Conservation (phyloP, 2,329 filamentous ascomycete genomes). For the Uncinocarpus reesii region DNA sequence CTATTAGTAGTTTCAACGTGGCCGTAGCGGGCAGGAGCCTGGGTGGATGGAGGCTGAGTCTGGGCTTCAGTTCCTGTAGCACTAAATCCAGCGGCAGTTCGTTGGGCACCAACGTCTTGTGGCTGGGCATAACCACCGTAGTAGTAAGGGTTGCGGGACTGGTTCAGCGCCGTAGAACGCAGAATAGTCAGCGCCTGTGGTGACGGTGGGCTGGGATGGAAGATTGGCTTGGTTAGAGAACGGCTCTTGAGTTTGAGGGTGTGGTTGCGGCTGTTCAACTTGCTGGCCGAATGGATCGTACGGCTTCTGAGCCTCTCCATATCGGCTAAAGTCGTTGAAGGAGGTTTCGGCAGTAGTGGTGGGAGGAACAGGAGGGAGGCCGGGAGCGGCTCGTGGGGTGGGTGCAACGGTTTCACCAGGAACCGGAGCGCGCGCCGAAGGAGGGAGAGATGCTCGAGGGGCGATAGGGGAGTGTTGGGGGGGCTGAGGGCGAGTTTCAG, state of each 20-base stretch:
- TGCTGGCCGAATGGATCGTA: constrained; percentile 78
- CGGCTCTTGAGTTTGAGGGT: constrained; percentile 48
- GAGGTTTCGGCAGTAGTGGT: constrained; percentile 41
- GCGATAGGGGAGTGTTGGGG: constrained; percentile 85
- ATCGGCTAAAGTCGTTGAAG: constrained; percentile 44
- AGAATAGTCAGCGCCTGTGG: constrained; percentile 61
- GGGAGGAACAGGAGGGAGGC: constrained; percentile 51
- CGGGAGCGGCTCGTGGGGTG: constrained; percentile 51
- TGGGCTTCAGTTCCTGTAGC: constrained; percentile 50
- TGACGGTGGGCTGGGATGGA: constrained; percentile 49
- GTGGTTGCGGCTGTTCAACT: constrained; percentile 42
- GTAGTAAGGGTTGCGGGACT: constrained; percentile 66
- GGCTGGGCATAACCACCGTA: constrained; percentile 56
- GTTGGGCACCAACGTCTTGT: constrained; percentile 60
- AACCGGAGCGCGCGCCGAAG: constrained; percentile 38
- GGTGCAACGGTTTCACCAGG: constrained; percentile 36
- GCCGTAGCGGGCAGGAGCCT: constrained; percentile 63
- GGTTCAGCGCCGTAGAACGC: constrained; percentile 73
- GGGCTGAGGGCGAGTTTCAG: constrained; percentile 86
- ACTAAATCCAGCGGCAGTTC: constrained; percentile 66
- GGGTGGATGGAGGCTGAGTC: constrained; percentile 52
- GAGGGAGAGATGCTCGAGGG: constrained; percentile 77
- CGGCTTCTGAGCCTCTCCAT: constrained; percentile 59
- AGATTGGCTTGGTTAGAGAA: constrained; percentile 48
- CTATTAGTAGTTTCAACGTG: constrained; percentile 64